These are phyloP conservation scores for Hypsizygus ulmarius DNA, from an alignment of 1,284 basidiomycete species.

Conservation along the genomic window DNA sequence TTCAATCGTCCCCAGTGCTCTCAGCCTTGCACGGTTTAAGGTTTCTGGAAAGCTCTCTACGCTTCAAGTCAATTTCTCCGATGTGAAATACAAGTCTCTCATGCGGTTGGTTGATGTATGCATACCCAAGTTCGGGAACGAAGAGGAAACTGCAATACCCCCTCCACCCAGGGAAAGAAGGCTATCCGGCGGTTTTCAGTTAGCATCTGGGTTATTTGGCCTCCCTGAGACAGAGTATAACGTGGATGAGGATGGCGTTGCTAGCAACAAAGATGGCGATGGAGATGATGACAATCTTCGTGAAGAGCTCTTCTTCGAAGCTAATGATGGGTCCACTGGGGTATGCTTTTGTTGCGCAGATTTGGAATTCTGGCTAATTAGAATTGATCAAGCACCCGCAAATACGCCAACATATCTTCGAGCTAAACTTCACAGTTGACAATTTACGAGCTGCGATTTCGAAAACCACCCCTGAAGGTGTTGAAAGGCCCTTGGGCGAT, in stretches of 20 bases:
- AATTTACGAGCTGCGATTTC: constrained; percentile 83
- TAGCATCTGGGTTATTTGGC: constrained; percentile 56
- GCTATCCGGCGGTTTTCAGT: constrained; percentile 42
- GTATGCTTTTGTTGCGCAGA: constrained; percentile 37
- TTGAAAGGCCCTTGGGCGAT: constrained; percentile 77
- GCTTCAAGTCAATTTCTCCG: constrained; percentile 92
- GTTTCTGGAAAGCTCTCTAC: constrained; percentile 88
- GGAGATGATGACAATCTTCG: constrained; percentile 27
- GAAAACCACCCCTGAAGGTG: constrained; percentile 59
- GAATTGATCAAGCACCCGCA: constrained; percentile 35
- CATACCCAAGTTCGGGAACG: constrained; percentile 81
- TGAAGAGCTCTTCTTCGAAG: constrained; percentile 64
- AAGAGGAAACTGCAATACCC: constrained; percentile 26
- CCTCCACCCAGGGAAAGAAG: constrained; percentile 26
- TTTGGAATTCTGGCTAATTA: constrained; percentile 3
- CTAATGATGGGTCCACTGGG: constrained; percentile 60
- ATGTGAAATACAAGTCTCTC: constrained; percentile 92
- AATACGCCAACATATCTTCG: constrained; percentile 82
- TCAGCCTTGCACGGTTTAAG: constrained; percentile 89
- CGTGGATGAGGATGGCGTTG: constrained; percentile 64
- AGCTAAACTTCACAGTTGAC: constrained; percentile 89
- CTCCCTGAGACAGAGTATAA: constrained; percentile 60
- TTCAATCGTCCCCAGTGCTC: constrained; percentile 88
- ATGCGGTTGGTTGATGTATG: constrained; percentile 93
- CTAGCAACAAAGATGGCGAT: constrained; percentile 38